Percentiles rank a stretch among this genome's conserved stretches.
Evolutionary conservation across 306 rosid genomes (phyloP).

Genomic region (Vigna hirtella): DNA sequence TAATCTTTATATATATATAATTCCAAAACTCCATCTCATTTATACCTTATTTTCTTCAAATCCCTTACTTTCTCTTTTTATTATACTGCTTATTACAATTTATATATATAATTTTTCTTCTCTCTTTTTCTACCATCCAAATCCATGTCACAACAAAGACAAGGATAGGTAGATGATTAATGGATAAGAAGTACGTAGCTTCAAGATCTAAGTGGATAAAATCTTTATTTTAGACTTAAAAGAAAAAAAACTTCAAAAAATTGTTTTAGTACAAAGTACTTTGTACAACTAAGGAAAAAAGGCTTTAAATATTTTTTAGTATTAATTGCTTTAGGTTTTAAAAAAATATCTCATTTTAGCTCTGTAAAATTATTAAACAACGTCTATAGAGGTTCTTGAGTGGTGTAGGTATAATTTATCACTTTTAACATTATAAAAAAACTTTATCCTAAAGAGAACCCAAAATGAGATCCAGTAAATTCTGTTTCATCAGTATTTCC

Average conservation of each 20-base stretch:
- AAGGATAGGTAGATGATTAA: not conserved
- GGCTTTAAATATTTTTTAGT: no score
- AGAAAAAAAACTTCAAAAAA: no score
- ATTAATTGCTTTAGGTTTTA: no score
- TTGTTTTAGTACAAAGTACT: no score
- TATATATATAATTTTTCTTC: not conserved
- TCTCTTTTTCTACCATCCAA: not conserved
- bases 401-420: not conserved
- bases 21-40: not conserved
- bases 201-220: no score
- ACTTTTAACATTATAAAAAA: not conserved
- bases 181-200: not conserved
- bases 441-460: not conserved
- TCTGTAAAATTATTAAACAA: no score
- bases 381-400: not conserved
- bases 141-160: not conserved
- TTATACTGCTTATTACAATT: not conserved
- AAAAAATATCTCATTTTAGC: no score
- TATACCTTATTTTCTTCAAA: not conserved
- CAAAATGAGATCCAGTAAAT: not conserved
- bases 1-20: not conserved
- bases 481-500: not conserved
- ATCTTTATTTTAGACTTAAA: no score
- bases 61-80: no score
- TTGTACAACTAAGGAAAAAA: no score